These are phyloP conservation scores for Fraxinus platypoda DNA, from an alignment of 305 asterid genomes.

Conservation along the genomic window DNA sequence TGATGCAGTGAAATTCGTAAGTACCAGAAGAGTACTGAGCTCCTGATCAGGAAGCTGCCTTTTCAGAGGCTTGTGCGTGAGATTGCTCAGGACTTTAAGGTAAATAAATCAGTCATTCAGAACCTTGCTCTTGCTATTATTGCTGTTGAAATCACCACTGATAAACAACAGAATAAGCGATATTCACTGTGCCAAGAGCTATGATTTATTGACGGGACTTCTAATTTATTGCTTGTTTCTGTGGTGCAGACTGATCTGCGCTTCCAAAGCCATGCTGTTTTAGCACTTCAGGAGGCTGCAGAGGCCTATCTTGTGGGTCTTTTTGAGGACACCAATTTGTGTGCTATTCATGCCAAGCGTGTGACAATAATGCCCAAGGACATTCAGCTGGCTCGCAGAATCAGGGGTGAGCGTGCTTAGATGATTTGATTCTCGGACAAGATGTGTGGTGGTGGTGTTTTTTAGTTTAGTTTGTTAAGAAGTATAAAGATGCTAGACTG, in stretches of 20 bases:
- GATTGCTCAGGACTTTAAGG: slow-evolving; percentile 45
- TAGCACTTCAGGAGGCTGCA: slow-evolving; percentile 21
- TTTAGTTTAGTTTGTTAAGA: slow-evolving; percentile 24
- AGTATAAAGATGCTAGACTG: slow-evolving; percentile 20
- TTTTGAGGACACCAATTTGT: not conserved
- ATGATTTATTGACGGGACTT: not conserved
- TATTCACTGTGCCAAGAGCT: too few species aligned
- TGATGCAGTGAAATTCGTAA: slow-evolving; percentile 36
- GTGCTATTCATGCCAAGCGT: slow-evolving; percentile 42
- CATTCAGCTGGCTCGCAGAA: slow-evolving; percentile 55
- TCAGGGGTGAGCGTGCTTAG: slow-evolving; percentile 58
- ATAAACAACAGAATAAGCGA: too few species aligned
- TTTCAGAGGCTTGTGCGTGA: slow-evolving; percentile 48
- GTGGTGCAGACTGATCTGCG: slow-evolving; percentile 38
- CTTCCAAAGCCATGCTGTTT: slow-evolving; percentile 48
- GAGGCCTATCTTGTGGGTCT: not conserved
- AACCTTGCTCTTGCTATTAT: not conserved
- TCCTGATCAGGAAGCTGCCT: slow-evolving; percentile 41
- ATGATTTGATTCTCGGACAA: not conserved
- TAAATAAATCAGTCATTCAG: not conserved
- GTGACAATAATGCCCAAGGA: slow-evolving; percentile 58
- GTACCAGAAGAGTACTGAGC: slow-evolving; percentile 45
- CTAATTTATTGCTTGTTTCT: not conserved
- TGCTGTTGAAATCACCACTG: not conserved
- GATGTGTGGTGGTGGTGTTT: slow-evolving; percentile 14